Evolutionary conservation across 2,329 filamentous ascomycete species (phyloP).

Genomic region (Ceratocystis huliohia): DNA sequence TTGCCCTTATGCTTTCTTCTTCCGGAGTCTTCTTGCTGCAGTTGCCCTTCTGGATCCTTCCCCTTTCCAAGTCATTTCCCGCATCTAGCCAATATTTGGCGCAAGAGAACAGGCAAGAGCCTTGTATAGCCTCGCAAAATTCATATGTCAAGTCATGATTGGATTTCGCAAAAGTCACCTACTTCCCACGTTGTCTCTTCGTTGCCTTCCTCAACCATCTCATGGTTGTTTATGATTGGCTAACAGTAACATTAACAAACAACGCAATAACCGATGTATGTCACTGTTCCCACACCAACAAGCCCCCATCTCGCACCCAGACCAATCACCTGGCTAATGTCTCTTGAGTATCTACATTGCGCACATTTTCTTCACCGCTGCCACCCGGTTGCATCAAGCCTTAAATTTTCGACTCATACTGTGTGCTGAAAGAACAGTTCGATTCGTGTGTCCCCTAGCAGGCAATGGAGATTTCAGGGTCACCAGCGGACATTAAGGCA

Average conservation of each 20-base stretch:
- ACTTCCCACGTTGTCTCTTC: not conserved
- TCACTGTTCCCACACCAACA: not conserved
- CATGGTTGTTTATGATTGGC: not conserved
- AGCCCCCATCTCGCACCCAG: not conserved
- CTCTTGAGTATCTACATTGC: not conserved
- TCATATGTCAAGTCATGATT: not conserved
- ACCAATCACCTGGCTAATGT: not conserved
- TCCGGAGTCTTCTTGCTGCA: not conserved
- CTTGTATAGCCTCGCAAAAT: not conserved
- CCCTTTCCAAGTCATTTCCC: not conserved
- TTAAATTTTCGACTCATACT: not conserved
- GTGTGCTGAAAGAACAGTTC: not conserved
- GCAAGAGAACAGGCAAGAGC: not conserved
- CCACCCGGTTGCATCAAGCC: not conserved
- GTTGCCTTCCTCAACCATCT: not conserved
- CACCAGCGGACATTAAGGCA: slow-evolving; percentile 3
- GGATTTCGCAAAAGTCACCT: not conserved
- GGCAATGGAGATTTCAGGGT: slow-evolving; percentile 9
- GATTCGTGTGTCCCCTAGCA: not conserved
- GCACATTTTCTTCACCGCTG: not conserved
- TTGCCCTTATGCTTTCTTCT: not conserved
- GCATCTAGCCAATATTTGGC: not conserved
- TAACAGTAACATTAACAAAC: not conserved
- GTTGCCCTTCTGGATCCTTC: not conserved
- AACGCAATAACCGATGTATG: not conserved